phyloP scores from a whole-genome alignment of 768 basidiomycete genomes.

The Podaxis mareebaensis region DNA sequence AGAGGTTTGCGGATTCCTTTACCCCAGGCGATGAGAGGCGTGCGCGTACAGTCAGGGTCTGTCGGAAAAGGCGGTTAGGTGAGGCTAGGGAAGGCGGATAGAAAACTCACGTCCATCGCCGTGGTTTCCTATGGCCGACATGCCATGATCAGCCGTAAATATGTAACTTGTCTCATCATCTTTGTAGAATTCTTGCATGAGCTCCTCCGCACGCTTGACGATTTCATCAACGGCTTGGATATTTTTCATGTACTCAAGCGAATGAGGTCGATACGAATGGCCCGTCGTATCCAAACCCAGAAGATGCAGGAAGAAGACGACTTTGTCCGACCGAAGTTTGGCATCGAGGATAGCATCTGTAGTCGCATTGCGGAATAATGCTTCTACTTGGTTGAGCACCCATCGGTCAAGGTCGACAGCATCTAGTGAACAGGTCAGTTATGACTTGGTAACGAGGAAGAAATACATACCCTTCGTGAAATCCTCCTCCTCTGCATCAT shows the following conservation, averaged over 20 bases:
- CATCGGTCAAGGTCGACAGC: constrained; percentile 77
- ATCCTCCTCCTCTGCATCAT: constrained; percentile 77
- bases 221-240: constrained; percentile 78
- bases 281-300: constrained; percentile 86
- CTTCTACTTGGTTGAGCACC: constrained; percentile 71
- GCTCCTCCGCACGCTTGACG: constrained; percentile 61
- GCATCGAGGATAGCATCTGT: constrained; percentile 45
- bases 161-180: constrained; percentile 73
- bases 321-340: constrained; percentile 56
- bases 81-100: not conserved
- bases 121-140: constrained; percentile 87
- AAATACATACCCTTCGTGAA: constrained; percentile 70
- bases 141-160: constrained; percentile 90
- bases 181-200: constrained; percentile 63
- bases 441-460: not conserved
- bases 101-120: constrained; percentile 73
- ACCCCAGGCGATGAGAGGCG: constrained; percentile 84
- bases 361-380: constrained; percentile 65
- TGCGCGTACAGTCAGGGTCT: constrained; percentile 89
- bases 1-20: constrained; percentile 73
- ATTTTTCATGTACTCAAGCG: constrained; percentile 86
- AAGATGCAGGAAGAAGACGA: constrained; percentile 82
- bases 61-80: constrained; percentile 1
- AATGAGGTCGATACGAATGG: constrained; percentile 83
- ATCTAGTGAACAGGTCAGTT: constrained; percentile 40